Evolutionary conservation across 179 eudicot species (phyloP).

Genomic region (Carnegiea gigantea): DNA sequence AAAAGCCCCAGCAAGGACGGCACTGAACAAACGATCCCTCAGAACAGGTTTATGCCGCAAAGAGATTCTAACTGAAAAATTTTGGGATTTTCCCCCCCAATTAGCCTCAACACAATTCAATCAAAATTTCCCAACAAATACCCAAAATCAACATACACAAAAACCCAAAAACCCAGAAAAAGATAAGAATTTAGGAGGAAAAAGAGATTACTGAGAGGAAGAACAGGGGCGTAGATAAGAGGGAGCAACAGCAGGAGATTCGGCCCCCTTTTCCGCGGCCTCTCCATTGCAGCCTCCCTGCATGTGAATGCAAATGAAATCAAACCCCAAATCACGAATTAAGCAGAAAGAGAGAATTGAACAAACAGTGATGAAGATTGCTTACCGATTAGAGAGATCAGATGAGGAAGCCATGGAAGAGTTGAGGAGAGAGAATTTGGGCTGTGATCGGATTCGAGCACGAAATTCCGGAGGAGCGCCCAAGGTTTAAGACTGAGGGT

Average conservation of each 20-base stretch:
- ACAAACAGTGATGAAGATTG: neutral
- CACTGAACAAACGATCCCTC: slow-evolving; percentile 79
- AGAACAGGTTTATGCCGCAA: slow-evolving; percentile 74
- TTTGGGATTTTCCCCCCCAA: neutral
- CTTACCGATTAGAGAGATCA: slow-evolving; percentile 25
- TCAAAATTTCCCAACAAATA: neutral
- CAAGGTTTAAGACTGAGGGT: neutral
- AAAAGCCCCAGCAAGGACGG: slow-evolving; percentile 78
- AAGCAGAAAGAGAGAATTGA: no score
- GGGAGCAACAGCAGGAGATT: slow-evolving; percentile 63
- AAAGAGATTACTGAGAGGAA: slow-evolving; percentile 73
- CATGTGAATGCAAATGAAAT: neutral
- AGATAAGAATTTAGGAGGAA: neutral
- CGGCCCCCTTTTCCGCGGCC: slow-evolving; percentile 46
- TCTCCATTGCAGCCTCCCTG: slow-evolving; percentile 38
- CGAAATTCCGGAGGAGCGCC: neutral
- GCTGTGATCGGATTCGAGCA: neutral
- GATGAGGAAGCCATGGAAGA: slow-evolving; percentile 35
- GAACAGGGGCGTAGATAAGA: slow-evolving; percentile 84
- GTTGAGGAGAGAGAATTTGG: neutral
- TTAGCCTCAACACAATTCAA: neutral
- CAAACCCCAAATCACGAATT: neutral
- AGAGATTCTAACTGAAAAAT: slow-evolving; percentile 59
- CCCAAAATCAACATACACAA: neutral
- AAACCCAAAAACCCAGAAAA: neutral